Conservation (phyloP, 2,329 filamentous ascomycete genomes). For the Ophiobolus disseminans region DNA sequence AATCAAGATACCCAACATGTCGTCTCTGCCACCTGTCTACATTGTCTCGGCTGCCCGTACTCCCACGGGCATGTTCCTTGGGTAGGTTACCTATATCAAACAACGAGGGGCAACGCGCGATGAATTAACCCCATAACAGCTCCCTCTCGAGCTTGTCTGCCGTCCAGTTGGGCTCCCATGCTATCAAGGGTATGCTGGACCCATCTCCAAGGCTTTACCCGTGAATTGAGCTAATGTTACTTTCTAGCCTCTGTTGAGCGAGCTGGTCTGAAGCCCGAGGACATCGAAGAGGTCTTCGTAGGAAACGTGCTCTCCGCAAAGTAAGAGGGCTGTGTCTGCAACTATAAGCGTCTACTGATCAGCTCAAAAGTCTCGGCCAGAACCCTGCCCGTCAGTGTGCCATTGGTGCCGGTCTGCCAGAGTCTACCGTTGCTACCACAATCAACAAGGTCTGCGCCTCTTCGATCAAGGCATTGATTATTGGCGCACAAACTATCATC, state of each 20-base stretch:
- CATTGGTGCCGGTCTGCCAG: constrained; percentile 82
- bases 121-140: constrained; percentile 58
- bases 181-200: constrained; percentile 78
- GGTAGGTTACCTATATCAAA: constrained; percentile 62
- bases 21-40: constrained; percentile 86
- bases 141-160: constrained; percentile 88
- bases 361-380: constrained; percentile 78
- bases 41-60: constrained; percentile 93
- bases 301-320: constrained; percentile 97
- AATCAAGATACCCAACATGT: constrained; percentile 65
- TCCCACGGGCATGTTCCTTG: constrained; percentile 91
- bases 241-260: constrained; percentile 76
- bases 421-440: constrained; percentile 84
- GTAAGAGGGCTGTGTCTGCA: constrained; percentile 59
- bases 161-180: constrained; percentile 84
- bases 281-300: constrained; percentile 96
- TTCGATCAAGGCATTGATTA: constrained; percentile 89
- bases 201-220: constrained; percentile 10
- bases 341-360: constrained; percentile 11
- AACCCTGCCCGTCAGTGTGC: constrained; percentile 95
- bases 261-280: constrained; percentile 83
- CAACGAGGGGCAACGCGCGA: constrained; percentile 29
- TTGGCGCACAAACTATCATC: constrained; percentile 96
- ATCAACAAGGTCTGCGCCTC: constrained; percentile 99
- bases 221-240: constrained; percentile 22